These are phyloP conservation scores for Echites panduratus DNA, from an alignment of 257 asterid species.

Conservation along the genomic window DNA sequence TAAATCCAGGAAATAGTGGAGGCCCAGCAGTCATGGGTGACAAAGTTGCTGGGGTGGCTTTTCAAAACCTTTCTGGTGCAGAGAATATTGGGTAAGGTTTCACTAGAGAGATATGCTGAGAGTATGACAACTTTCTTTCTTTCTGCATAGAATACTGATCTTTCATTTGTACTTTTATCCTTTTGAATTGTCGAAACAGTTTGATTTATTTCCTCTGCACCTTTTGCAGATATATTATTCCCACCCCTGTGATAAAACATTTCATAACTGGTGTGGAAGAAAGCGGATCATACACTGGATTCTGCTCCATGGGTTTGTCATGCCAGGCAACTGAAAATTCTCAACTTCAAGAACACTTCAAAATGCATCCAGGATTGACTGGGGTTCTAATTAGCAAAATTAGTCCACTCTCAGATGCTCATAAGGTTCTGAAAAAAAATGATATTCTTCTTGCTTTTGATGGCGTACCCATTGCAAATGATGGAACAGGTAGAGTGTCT, in stretches of 20 bases:
- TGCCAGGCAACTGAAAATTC: conserved; percentile 90
- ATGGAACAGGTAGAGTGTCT: conserved; percentile 71
- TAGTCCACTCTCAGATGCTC: conserved; percentile 74
- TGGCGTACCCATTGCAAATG: conserved; percentile 82
- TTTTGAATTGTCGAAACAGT: background rate
- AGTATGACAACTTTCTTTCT: no score
- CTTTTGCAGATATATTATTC: conserved; percentile 76
- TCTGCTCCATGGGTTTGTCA: conserved; percentile 91
- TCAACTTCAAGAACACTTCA: conserved; percentile 72
- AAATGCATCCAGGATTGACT: conserved; percentile 61
- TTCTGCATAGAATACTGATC: no score
- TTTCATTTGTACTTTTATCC: background rate
- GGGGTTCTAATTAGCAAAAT: conserved; percentile 86
- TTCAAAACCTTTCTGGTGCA: conserved; percentile 96
- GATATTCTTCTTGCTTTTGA: conserved; percentile 89
- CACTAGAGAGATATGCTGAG: background rate
- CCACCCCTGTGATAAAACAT: conserved; percentile 88
- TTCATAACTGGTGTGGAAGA: conserved; percentile 85
- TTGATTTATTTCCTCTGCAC: background rate
- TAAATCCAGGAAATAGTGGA: conserved; percentile 97
- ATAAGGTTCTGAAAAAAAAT: conserved; percentile 58
- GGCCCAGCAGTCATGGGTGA: conserved; percentile 98
- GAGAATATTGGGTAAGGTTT: conserved; percentile 78
- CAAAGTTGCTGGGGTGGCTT: conserved; percentile 97
- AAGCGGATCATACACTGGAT: conserved; percentile 77